Conservation (phyloP, 345 rosid species). For the Eucalyptus cloeziana region DNA sequence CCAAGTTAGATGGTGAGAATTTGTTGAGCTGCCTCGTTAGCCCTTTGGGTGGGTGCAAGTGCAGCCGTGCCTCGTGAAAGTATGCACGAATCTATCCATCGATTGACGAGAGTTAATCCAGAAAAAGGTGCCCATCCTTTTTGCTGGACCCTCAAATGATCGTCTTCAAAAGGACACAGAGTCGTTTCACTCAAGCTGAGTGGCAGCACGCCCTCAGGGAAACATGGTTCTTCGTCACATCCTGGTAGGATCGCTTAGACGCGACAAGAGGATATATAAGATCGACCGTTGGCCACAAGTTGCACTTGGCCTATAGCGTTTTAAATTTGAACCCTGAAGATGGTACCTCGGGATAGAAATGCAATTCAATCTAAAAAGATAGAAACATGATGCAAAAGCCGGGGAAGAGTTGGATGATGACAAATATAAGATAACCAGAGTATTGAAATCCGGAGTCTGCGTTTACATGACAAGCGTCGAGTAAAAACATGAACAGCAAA, state of each 20-base stretch:
- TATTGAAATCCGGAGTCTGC: background rate
- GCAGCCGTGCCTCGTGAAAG: background rate
- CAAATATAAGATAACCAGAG: background rate
- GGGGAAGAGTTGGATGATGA: background rate
- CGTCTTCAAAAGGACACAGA: background rate
- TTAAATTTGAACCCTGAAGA: background rate
- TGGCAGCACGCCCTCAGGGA: background rate
- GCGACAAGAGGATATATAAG: background rate
- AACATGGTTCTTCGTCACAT: background rate
- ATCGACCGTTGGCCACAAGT: background rate
- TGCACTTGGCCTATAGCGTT: background rate
- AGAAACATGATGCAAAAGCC: background rate
- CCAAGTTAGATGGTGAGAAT: background rate
- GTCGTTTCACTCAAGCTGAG: background rate
- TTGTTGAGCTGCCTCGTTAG: background rate
- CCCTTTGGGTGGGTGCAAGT: background rate
- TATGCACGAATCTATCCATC: background rate
- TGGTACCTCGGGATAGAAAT: background rate
- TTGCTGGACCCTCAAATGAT: background rate
- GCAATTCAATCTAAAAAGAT: background rate
- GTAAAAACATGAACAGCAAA: background rate
- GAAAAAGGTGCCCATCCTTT: background rate
- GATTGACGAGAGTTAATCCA: background rate
- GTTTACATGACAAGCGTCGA: background rate
- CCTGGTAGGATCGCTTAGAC: background rate